Percentiles rank a stretch among this genome's conserved stretches.
Evolutionary conservation across 495 filamentous ascomycete species (phyloP).

Genomic region (Sordaria brevicollis): DNA sequence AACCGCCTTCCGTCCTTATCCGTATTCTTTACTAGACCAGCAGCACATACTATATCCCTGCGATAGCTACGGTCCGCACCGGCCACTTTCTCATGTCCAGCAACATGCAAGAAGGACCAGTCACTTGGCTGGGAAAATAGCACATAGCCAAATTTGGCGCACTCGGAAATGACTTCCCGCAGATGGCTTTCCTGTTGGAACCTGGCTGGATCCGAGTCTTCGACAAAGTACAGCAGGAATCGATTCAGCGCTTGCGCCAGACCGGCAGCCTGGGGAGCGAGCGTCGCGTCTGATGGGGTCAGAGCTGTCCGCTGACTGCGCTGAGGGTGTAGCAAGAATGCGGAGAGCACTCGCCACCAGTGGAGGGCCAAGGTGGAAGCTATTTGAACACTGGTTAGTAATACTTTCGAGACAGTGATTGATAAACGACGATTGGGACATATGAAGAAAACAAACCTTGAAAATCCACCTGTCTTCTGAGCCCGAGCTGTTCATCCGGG

Average conservation of each 20-base stretch:
- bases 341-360: conserved; percentile 26
- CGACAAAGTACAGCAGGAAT: conserved; percentile 23
- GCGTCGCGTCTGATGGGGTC: conserved; percentile 12
- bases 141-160: conserved; percentile 22
- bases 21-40: conserved; percentile 20
- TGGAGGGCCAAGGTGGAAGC: conserved; percentile 19
- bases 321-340: conserved; percentile 23
- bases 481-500: conserved; percentile 8
- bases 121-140: conserved; percentile 25
- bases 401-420: neutral
- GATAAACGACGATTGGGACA: neutral
- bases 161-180: conserved; percentile 22
- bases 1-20: conserved; percentile 16
- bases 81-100: neutral
- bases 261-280: conserved; percentile 17
- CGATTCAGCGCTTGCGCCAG: conserved; percentile 16
- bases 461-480: neutral
- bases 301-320: conserved; percentile 25
- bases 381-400: neutral
- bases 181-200: conserved; percentile 26
- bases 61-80: neutral
- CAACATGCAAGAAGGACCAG: conserved; percentile 14
- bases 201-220: conserved; percentile 11
- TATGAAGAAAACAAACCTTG: conserved; percentile 1
- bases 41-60: conserved; percentile 14